Evolutionary conservation across 352 stramenopile genomes (phyloP), one percentile per base, ranked within the genome.

Genomic region (Globisporangium uncinulatum): DNA sequence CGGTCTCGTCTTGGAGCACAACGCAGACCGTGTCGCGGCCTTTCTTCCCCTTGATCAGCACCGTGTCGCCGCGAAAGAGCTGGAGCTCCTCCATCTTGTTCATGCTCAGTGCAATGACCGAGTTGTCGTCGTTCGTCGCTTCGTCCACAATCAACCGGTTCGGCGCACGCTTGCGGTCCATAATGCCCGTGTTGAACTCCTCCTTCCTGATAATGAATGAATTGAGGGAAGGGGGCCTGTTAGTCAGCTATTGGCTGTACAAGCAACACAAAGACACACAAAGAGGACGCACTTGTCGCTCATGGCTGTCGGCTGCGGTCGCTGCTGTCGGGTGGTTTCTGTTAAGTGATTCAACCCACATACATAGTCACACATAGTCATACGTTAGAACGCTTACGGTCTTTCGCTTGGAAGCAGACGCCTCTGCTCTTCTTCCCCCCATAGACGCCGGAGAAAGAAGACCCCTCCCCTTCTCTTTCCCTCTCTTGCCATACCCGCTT

Each of bases 11-110:
- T 49, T 97, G 87, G 1, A 99, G 79, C 45, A 98, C 93, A 49
- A 99, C 98, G 71, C 96, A 99, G 11, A 99, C 96, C 10, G 97
- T 99, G 66, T 99, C 96, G 44, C 89, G 84, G 45, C 96, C 97
- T 70, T 98, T 98, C 85, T 99, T 99, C 58, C 97, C 97, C 71
- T 99, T 99, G 76, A 99, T 97, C 7, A 99, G 78, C 50, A 99
- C 97, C 32, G 97, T 99, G 76, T 99, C 97, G 48, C 97, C 97
- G 29, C 97, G 92, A 77, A 99, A 99, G 21, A 99, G 79, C 77
- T 99, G 88, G 45, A 99, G 81, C 73, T 99, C 96, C 67, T 99
- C 97, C 96, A 99, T 99, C 82, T 99, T 96, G 61, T 76, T 80
- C 75, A 92, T 89, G 64, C 77, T 91, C 61, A 96, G 64, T 31